Percentiles rank a stretch among this genome's conserved stretches.
phyloP scores from a whole-genome alignment of 495 filamentous ascomycete species.

The Peziza echinospora region DNA sequence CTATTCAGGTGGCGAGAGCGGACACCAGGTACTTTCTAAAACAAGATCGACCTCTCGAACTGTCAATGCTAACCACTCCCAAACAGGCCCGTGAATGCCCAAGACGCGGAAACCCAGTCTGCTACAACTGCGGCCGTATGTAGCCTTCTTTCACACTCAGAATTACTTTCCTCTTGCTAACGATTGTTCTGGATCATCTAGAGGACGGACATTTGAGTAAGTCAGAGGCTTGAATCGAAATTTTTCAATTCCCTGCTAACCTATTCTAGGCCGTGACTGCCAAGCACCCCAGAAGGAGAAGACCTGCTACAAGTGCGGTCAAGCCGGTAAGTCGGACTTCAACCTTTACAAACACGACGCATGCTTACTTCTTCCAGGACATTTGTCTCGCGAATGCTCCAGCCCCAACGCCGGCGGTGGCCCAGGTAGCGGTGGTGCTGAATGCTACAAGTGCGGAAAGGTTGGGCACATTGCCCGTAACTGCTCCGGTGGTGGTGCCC shows the following conservation, averaged over 20 bases:
- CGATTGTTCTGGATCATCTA: conserved; percentile 15
- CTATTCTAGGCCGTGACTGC: conserved; percentile 61
- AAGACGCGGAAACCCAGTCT: conserved; percentile 77
- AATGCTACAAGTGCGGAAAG: conserved; percentile 99
- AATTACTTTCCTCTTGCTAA: conserved; percentile 5
- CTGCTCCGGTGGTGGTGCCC: conserved; percentile 46
- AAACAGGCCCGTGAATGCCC: conserved; percentile 77
- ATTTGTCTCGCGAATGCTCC: conserved; percentile 84
- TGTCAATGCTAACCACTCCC: not conserved
- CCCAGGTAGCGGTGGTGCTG: conserved; percentile 31
- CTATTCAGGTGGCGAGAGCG: conserved; percentile 53
- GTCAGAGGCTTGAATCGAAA: conserved; percentile 14
- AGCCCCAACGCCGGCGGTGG: conserved; percentile 29
- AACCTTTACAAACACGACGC: too few relatives aligned
- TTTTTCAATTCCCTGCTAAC: conserved; percentile 2
- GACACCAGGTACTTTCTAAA: conserved; percentile 45
- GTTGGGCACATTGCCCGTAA: conserved; percentile 93
- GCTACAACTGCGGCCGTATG: conserved; percentile 68
- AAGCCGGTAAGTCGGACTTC: conserved; percentile 20
- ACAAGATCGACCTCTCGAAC: too few relatives aligned
- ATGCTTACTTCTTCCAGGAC: conserved; percentile 36
- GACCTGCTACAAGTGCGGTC: conserved; percentile 84
- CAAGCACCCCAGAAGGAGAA: conserved; percentile 77
- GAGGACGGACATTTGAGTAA: conserved; percentile 78
- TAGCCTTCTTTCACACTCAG: conserved; percentile 9